Base-by-base conservation (phyloP, 148 eudicot genomes). In the Diospyros lotus region DNA sequence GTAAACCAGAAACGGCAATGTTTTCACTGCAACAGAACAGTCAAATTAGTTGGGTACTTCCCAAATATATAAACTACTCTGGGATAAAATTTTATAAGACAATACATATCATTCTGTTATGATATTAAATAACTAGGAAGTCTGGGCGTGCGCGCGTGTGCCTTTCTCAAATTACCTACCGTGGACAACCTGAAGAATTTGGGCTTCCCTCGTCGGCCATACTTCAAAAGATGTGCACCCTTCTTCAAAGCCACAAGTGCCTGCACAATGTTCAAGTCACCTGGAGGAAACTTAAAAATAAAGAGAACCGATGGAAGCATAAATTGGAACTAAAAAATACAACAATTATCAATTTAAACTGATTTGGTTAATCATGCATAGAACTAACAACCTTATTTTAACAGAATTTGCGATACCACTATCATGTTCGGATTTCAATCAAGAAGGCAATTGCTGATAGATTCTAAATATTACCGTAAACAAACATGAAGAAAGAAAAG, bases 171-270 rank as follows among this genome's bases (percentile, higher is more conserved):
- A 42, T 10, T 42, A 58, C 76, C 43, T 79, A 82, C 85, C 79
- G 73, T 48, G 54, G 85, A 82, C 73, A 82, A 64, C 64, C 81
- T 75, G 66, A 79, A 76, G 58, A 82, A 82, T 68, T 82, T 82
- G 13, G 82, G 85, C 74, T 82, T 82, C 39, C 85, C 82, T 62
- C 79, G 41, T 67, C 74, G 72, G 18, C 81, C 78, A 68, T 73
- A 75, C 77, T 79, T 79, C 69, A 82, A 73, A 73, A 82, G 85
- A 75, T 82, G 85, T 14, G 85, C 74, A 42, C 85, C 85, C 77
- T 82, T 82, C 75, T 82, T 82, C 51, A 82, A 76, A 6, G 73
- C 69, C 28, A 82, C 79, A 58, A 82, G 71, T 68, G 85, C 82
- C 85, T 82, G 80, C 64, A 72, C 15, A 39, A 80, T 12, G 14